Conservation (phyloP, 1,284 basidiomycete genomes). For the Cutaneotrichosporon cutaneum region DNA sequence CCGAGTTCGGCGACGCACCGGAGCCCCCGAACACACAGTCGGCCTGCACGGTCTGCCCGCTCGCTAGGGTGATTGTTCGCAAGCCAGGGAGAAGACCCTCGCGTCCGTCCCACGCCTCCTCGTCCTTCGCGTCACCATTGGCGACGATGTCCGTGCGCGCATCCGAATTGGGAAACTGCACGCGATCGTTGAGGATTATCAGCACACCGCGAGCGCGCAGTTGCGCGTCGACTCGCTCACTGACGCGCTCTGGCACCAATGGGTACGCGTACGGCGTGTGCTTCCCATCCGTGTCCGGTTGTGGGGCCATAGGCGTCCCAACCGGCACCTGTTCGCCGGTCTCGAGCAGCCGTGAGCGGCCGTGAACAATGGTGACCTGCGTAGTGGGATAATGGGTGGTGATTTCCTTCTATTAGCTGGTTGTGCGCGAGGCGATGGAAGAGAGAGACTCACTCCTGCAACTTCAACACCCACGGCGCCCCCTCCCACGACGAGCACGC, state of each 20-base stretch:
- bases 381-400: slow-evolving; percentile 33
- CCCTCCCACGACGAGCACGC: slow-evolving; percentile 51
- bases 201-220: slow-evolving; percentile 47
- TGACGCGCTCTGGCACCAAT: slow-evolving; percentile 27
- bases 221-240: slow-evolving; percentile 31
- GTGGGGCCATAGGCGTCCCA: not conserved
- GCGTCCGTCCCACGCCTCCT: slow-evolving; percentile 30
- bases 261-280: not conserved
- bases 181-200: slow-evolving; percentile 43
- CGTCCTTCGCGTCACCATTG: slow-evolving; percentile 6
- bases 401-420: slow-evolving; percentile 29
- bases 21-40: slow-evolving; percentile 53
- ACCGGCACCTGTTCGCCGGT: slow-evolving; percentile 12
- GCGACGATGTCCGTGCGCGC: not conserved
- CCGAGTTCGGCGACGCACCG: slow-evolving; percentile 51
- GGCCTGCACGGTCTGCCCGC: slow-evolving; percentile 45
- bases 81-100: slow-evolving; percentile 31
- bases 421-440: not conserved
- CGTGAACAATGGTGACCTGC: slow-evolving; percentile 36
- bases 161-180: slow-evolving; percentile 25
- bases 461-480: slow-evolving; percentile 56
- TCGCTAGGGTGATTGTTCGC: slow-evolving; percentile 37
- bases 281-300: not conserved
- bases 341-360: slow-evolving; percentile 30
- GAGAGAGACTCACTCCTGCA: slow-evolving; percentile 37